Conservation (phyloP, 176 grass and related monocot species). For the Tuctoria greenei region DNA sequence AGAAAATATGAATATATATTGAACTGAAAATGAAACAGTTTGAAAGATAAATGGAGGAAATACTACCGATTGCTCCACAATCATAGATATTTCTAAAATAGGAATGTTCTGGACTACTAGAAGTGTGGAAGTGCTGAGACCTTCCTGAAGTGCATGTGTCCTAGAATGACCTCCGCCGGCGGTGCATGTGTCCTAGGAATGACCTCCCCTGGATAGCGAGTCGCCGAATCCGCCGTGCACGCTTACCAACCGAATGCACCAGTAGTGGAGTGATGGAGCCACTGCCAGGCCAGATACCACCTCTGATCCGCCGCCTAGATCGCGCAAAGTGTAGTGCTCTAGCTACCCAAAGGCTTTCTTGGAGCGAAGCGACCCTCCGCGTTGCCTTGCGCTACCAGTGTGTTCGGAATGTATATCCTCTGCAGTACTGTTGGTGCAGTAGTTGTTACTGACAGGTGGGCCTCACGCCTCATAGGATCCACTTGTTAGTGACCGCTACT, state of each 20-base stretch:
- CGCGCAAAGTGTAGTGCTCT: not conserved
- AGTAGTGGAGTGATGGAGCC: not conserved
- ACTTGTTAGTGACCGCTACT: too few relatives aligned
- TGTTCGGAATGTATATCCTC: too few relatives aligned
- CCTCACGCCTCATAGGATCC: too few relatives aligned
- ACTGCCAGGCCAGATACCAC: constrained; percentile 2
- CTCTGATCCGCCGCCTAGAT: not conserved
- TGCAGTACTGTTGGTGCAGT: too few relatives aligned
- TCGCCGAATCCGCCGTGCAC: not conserved
- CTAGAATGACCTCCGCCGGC: not conserved
- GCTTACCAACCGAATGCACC: not conserved
- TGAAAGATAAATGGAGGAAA: not conserved
- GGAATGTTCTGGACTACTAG: not conserved
- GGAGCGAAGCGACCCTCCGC: not conserved
- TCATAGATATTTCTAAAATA: not conserved
- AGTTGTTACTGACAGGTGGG: too few relatives aligned
- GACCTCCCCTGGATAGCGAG: not conserved
- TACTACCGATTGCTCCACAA: not conserved
- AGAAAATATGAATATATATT: too few relatives aligned
- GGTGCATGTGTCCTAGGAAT: not conserved
- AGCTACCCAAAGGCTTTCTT: not conserved
- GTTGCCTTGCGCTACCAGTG: not conserved
- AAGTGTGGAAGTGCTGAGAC: not conserved
- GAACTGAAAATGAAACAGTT: not conserved
- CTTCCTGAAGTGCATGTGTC: not conserved